Base-by-base conservation (phyloP, 805 yeast genomes). In the Priceomyces castillae region DNA sequence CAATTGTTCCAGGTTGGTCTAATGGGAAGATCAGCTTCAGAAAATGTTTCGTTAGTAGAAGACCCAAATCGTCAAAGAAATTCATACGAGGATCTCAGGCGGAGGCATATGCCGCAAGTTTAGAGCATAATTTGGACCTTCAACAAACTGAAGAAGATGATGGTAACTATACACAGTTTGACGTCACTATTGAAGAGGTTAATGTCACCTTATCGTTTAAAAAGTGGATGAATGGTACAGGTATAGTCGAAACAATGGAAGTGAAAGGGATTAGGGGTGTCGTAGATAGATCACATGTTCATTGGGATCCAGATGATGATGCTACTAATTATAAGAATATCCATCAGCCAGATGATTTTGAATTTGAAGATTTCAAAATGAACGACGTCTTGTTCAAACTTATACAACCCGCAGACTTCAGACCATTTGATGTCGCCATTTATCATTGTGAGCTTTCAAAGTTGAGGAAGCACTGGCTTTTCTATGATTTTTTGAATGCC, bases 121-220 rank as follows among this genome's bases (percentile, higher is more conserved):
- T 58, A 10, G 43, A 26, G 25, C 41, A 33, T 4, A 33, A 33
- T 9, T 7, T 22, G 25, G 25, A 22, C 25, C 25, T 20, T 9
- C 41, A 30, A 19, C 61, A 54, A 18, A 47, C 46, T 23, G 35
- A 41, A 12, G 53, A 55, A 43, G 96, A 86, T 53, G 96, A 90
- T 59, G 98, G 97, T 1, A 94, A 94, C 64, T 94, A 90, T 64
- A 92, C 99, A 0, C 99, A 94, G 61, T 94, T 84, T 61, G 99
- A 94, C 62, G 62, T 94, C 31, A 87, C 95, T 0, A 85, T 94
- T 12, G 96, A 92, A 46, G 86, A 85, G 51, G 83, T 90, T 10
- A 82, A 84, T 41, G 78, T 94, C 0, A 82, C 95, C 1, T 66
- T 94, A 14, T 86, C 95, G 10, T 80, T 94, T 51, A 72, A 78